Base-by-base conservation (phyloP, 805 yeast species). In the Yarrowia sp. region DNA sequence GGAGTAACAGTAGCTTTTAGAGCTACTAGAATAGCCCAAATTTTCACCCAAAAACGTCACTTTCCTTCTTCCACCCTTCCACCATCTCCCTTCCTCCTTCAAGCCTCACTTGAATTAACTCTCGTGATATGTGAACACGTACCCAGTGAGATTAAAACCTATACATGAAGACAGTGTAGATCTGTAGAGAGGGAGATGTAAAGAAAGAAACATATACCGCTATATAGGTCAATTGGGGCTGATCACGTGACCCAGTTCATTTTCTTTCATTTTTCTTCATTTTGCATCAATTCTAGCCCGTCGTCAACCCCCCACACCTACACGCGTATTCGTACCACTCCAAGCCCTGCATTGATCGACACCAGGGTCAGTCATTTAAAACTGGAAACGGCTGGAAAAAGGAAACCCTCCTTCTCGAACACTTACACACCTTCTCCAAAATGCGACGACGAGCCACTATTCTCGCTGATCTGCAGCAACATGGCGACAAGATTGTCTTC, bases 341-440 rank as follows among this genome's bases (percentile, higher is more conserved):
- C n/a, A 5, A 12, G 19, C 61, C 63, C 63, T 56, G 63, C 63
- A 56, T 43, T 40, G 63, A 56, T 56, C 63, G 63, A 56, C 63
- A 56, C 63, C 63, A 56, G 63, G 63, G 63, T 56, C 63, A 56
- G 8, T 38, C 32, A 15, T 36, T 36, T 52, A n/a, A 48, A 50
- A 42, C 32, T 36, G 8, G 26, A 26, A 12, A 46, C 50, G 43
- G 32, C 43, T 22, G 43, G 19, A 22, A 38, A 52, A 52, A 52
- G 32, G 58, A 52, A 35, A 49, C 15, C 53, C 41, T 35, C 26
- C 26, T 12, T 14, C 22, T 22, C 16, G 35, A 11, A 16, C 59
- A 53, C 38, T 14, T 19, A 4, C 46, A 12, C 46, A 56, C 14
- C n/a, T n/a, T n/a, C 40, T 4, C 40, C 12, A 38, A 38, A 38